A percentile compares a stretch with the other conserved stretches of the same genome.
These are phyloP conservation scores for Ophiostoma angusticollis DNA, from an alignment of 2,329 filamentous ascomycete species.

Conservation along the genomic window DNA sequence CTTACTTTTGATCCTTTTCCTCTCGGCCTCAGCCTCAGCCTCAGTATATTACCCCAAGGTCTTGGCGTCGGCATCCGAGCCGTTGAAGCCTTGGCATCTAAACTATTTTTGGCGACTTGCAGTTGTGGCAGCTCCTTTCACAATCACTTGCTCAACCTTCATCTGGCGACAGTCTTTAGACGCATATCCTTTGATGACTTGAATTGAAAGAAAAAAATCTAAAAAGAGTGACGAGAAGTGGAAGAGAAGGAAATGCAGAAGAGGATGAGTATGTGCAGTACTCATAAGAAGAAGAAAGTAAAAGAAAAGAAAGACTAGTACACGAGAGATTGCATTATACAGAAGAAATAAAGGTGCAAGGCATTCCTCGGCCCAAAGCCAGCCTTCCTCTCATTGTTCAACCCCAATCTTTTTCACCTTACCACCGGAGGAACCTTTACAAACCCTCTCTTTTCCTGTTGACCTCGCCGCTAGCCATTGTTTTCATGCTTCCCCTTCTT, in stretches of 20 bases:
- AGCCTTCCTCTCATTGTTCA: too few relatives aligned
- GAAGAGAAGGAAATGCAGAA: not conserved
- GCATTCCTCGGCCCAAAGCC: too few relatives aligned
- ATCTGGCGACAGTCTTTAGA: too few relatives aligned
- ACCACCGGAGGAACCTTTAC: too few relatives aligned
- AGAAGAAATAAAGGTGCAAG: too few relatives aligned
- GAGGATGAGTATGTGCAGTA: too few relatives aligned
- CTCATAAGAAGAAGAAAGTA: too few relatives aligned
- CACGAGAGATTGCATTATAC: too few relatives aligned
- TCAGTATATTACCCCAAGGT: not conserved
- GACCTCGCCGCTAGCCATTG: not conserved
- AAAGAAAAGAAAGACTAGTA: too few relatives aligned
- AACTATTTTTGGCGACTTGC: conserved; percentile 3
- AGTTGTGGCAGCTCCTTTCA: not conserved
- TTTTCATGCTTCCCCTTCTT: not conserved
- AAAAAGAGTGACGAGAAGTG: not conserved
- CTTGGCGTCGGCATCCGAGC: not conserved
- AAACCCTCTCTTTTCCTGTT: not conserved
- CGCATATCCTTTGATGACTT: not conserved
- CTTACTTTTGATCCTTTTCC: not conserved
- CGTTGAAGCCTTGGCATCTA: conserved; percentile 4
- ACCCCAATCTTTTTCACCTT: too few relatives aligned
- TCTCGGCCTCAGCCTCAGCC: not conserved
- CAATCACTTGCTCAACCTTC: too few relatives aligned
- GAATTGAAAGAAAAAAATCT: conserved; percentile 1